phyloP scores from a whole-genome alignment of 371 early-diverging fungal genomes.

The Syncephalis plumigaleata region DNA sequence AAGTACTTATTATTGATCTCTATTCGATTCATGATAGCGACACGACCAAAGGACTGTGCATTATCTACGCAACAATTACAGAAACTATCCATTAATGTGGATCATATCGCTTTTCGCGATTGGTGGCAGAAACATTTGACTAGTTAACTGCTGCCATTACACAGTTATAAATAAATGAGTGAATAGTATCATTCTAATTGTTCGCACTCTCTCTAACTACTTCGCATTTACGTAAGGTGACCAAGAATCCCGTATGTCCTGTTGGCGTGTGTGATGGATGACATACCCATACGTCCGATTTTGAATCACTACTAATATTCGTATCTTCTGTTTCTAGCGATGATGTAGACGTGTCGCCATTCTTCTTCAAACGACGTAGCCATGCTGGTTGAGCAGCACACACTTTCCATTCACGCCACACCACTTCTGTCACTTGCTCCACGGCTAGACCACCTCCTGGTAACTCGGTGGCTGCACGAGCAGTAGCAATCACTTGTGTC shows the following conservation, averaged over 20 bases:
- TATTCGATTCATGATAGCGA: constrained; percentile 12
- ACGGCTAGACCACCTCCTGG: constrained; percentile 14
- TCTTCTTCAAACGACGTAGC: not conserved
- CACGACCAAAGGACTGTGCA: constrained; percentile 43
- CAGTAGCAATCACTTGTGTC: constrained; percentile 45
- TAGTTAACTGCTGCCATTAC: too few relatives aligned
- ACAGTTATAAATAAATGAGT: too few relatives aligned
- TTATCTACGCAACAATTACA: constrained; percentile 34
- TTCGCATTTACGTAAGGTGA: constrained; percentile 27
- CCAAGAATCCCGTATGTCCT: constrained; percentile 44
- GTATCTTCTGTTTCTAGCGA: not conserved
- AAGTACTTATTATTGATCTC: not conserved
- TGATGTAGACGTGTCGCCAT: not conserved
- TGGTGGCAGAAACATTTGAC: constrained; percentile 29
- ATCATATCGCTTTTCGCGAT: constrained; percentile 26
- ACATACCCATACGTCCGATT: constrained; percentile 33
- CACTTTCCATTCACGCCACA: constrained; percentile 56
- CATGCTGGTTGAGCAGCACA: constrained; percentile 16
- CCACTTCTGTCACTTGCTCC: constrained; percentile 41
- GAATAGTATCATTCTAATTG: too few relatives aligned
- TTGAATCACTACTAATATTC: constrained; percentile 5
- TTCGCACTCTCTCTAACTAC: not conserved
- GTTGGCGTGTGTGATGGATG: constrained; percentile 29
- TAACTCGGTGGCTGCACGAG: too few relatives aligned
- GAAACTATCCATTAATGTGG: constrained; percentile 25